Base-by-base conservation (phyloP, 768 basidiomycete genomes). In the Clitopilus hobsonii region DNA sequence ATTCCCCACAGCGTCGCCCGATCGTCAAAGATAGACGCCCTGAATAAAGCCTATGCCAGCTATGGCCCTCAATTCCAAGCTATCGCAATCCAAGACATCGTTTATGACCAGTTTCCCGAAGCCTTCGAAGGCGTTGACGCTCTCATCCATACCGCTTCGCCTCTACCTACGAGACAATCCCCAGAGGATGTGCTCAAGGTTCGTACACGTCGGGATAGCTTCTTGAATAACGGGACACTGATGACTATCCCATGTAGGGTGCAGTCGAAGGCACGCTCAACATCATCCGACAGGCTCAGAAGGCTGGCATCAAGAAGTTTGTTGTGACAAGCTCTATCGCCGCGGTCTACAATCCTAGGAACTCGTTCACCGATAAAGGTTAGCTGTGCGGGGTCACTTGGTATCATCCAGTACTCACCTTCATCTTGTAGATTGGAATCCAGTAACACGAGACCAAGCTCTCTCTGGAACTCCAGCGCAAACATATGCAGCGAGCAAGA, bases 71-170 rank as follows among this genome's bases (percentile, higher is more conserved):
- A 54, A 14, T 48, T 60, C 49, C 58, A 20, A 57, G 38, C 45
- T 58, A 63, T 16, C 41, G 58, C 25, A 3, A 45, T 45, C 22
- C 41, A 45, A 18, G 41, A 45, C 22, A 45, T 45, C 27, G 64
- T 65, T 11, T 65, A 59, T 13, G 64, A 66, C 38, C 65, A 69
- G 51, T 79, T 83, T 54, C 75, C 81, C 49, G 74, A 78, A 26
- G 78, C 78, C 1, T 72, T 83, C 52, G 73, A 78, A 63, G 80
- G 73, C 5, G 76, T 83, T 11, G 70, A 79, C 41, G 80, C 72
- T 0, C 71, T 85, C 24, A 67, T 74, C 2, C 80, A 82, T 61
- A 68, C 71, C 14, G 79, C 77, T 3, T 70, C 75, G 8, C 68
- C 73, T 6, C 59, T 74, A 14, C 63, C 71, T 2, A 69, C 68